Base-by-base conservation (phyloP, 202 grass and related monocot species). In the Alloteropsis angusta region DNA sequence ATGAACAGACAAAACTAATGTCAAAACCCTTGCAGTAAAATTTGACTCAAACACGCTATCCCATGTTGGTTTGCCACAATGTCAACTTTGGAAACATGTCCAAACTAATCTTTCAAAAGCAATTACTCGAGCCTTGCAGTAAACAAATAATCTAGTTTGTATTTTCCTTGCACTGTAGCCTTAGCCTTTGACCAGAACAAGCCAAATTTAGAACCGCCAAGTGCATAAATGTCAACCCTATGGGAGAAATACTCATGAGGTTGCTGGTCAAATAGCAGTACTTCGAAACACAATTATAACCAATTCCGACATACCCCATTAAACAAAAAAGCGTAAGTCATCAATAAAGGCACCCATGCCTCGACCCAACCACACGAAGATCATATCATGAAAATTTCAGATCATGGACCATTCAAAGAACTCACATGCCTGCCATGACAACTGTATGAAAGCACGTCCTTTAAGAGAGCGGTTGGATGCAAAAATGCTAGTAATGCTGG, bases 161-260 rank as follows among this genome's bases (percentile, higher is more conserved):
- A 53, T 32, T 77, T 35, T 75, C 30, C 57, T 6, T 68, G 74
- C 71, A 19, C 8, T 65, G 46, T 55, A 70, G 28, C 9, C 56
- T 84, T 71, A 71, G 62, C 22, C 22, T 80, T 48, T 80, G 71
- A 81, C 76, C 37, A 76, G 21, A 30, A 23, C 56, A 84, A 63
- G 53, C n/a, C 53, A 80, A 56, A 84, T 54, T 79, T 39, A 75
- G 80, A 69, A 75, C 60, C 9, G 36, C 55, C 68, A 22, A 62
- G 52, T 30, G 58, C 38, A 88, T 67, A 85, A 82, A 85, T 77
- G 87, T 85, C 87, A 85, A 88, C 72, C 18, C 34, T 72, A 66
- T 44, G 55, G 76, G 34, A 34, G 18, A 13, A 8, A 41, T 72
- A 61, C 34, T 72, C 8, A 18, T 37, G 57, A 77, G 65, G 48